Evolutionary conservation across 805 yeast species (phyloP).

Genomic region (Jamesozyma spencerorum): DNA sequence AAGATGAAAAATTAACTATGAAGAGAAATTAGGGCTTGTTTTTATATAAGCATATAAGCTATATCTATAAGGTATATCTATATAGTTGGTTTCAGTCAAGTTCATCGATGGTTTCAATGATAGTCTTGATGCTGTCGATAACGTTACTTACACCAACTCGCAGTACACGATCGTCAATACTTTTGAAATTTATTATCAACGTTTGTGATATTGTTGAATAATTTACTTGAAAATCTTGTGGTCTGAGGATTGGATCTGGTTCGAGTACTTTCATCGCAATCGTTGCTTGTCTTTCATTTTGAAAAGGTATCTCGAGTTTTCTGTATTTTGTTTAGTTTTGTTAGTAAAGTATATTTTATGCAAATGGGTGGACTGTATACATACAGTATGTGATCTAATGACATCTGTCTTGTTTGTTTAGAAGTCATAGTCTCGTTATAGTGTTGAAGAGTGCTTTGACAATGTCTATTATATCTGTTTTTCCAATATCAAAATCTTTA

Average conservation of each 20-base stretch:
- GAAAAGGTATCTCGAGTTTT: constrained; percentile 55
- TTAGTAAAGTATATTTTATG: constrained; percentile 6
- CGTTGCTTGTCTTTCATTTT: constrained; percentile 44
- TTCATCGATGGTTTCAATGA: constrained; percentile 72
- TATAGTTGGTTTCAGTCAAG: too few species aligned
- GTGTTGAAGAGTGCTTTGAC: too few species aligned
- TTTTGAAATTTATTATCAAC: constrained; percentile 44
- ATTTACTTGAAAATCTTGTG: constrained; percentile 48
- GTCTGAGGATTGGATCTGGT: constrained; percentile 78
- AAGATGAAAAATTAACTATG: too few species aligned
- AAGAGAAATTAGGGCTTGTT: too few species aligned
- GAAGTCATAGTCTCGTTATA: too few species aligned
- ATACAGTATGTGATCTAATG: constrained; percentile 15
- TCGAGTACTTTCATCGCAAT: constrained; percentile 52
- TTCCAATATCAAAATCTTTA: too few species aligned
- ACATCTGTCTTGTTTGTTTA: constrained; percentile 2
- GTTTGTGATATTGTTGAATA: constrained; percentile 32
- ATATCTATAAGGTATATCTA: too few species aligned
- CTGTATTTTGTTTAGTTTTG: constrained; percentile 14
- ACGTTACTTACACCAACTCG: constrained; percentile 79
- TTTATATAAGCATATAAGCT: too few species aligned
- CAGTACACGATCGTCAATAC: constrained; percentile 62
- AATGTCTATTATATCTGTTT: too few species aligned
- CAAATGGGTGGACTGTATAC: neutral
- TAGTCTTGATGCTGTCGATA: constrained; percentile 65